Percentiles rank a stretch among this genome's conserved stretches.
Evolutionary conservation across 306 rosid species (phyloP).

Genomic region (Quercus cerris): DNA sequence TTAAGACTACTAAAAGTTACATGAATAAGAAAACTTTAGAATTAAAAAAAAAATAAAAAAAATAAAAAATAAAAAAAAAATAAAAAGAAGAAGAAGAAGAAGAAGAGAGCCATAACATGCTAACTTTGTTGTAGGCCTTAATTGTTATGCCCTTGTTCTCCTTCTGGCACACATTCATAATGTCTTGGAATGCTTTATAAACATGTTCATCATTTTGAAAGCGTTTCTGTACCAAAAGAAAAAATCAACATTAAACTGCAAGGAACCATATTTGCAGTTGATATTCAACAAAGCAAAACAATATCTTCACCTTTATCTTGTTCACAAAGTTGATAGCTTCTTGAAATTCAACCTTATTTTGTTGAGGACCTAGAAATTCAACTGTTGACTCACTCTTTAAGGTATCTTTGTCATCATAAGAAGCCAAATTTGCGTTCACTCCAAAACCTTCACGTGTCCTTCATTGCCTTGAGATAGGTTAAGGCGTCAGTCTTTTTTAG

Average conservation of each 20-base stretch:
- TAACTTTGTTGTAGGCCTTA: constrained; percentile 87
- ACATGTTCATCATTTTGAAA: constrained; percentile 81
- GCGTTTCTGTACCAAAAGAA: constrained; percentile 51
- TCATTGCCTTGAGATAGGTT: constrained; percentile 76
- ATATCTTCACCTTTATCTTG: constrained; percentile 80
- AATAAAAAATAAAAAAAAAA: too few species aligned
- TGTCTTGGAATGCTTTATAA: constrained; percentile 89
- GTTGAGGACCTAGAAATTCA: constrained; percentile 27
- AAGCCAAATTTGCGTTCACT: constrained; percentile 46
- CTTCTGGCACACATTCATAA: constrained; percentile 92
- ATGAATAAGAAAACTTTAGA: background rate
- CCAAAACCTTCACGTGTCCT: constrained; percentile 82
- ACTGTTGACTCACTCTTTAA: constrained; percentile 52
- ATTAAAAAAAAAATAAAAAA: background rate
- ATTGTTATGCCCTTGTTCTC: constrained; percentile 78
- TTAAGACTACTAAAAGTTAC: background rate
- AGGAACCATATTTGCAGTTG: constrained; percentile 2
- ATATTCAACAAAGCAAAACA: constrained; percentile 7
- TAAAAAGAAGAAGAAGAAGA: too few species aligned
- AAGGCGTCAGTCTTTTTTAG: constrained; percentile 70
- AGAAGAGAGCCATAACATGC: constrained; percentile 1
- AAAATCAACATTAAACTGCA: constrained; percentile 12
- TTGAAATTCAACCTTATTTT: constrained; percentile 89
- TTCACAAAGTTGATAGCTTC: constrained; percentile 97
- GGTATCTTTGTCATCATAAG: constrained; percentile 68